These are phyloP conservation scores for Venustampulla echinocandica DNA, from an alignment of 495 filamentous ascomycete genomes.

Conservation along the genomic window DNA sequence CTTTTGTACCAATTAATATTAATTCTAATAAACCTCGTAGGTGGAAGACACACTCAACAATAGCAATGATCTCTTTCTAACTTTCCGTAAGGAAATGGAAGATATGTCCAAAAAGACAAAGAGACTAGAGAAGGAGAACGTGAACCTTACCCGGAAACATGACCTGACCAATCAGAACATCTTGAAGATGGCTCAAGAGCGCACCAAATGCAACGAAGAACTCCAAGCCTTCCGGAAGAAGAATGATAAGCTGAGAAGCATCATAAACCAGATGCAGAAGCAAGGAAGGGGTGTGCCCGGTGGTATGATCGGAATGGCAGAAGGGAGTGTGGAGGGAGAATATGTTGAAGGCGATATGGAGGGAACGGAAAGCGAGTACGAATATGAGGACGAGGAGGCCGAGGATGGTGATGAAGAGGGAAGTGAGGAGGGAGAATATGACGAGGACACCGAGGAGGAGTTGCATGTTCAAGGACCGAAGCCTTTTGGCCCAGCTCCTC, in stretches of 20 bases:
- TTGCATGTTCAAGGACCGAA: conserved; percentile 41
- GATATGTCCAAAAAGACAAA: conserved; percentile 99
- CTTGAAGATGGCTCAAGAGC: conserved; percentile 95
- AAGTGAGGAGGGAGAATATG: conserved; percentile 57
- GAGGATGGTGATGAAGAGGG: conserved; percentile 56
- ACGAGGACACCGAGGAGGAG: conserved; percentile 52
- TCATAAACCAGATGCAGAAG: conserved; percentile 90
- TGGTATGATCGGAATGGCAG: conserved; percentile 47
- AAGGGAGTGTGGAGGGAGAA: conserved; percentile 36
- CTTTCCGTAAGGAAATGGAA: conserved; percentile 99
- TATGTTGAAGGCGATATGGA: conserved; percentile 57
- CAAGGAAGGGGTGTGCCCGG: conserved; percentile 66
- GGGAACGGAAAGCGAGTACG: conserved; percentile 59
- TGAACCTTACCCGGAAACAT: conserved; percentile 82
- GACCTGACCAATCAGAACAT: conserved; percentile 92
- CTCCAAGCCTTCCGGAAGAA: conserved; percentile 76
- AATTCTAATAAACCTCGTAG: too few species aligned
- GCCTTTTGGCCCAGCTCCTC: conserved; percentile 43
- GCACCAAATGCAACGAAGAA: conserved; percentile 71
- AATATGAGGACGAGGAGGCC: conserved; percentile 64
- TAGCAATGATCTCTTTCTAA: conserved; percentile 95
- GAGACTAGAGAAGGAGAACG: conserved; percentile 92
- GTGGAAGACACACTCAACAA: conserved; percentile 99
- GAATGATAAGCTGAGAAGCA: conserved; percentile 83
- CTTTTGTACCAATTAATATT: conserved; percentile 6